Percentiles rank a stretch among this genome's conserved stretches.
These are phyloP conservation scores for Bremia lactucae DNA, from an alignment of 352 stramenopile genomes.

Conservation along the genomic window DNA sequence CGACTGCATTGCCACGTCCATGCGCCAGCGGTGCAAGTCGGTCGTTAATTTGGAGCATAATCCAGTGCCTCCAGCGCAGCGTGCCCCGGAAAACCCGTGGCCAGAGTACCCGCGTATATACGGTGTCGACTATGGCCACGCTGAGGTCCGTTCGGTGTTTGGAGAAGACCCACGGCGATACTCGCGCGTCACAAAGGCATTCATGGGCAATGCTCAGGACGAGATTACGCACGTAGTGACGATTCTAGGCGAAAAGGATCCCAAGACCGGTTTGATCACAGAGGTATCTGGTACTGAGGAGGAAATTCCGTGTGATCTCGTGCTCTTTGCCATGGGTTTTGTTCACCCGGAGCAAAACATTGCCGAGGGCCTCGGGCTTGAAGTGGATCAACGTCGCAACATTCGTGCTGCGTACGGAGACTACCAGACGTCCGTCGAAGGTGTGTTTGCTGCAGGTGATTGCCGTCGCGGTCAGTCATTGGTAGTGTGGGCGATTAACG, in stretches of 20 bases:
- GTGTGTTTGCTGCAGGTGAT: conserved; percentile 95
- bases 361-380: conserved; percentile 78
- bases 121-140: conserved; percentile 96
- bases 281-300: conserved; percentile 83
- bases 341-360: conserved; percentile 89
- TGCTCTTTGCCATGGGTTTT: conserved; percentile 97
- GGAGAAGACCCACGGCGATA: conserved; percentile 85
- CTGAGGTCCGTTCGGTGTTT: conserved; percentile 89
- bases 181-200: conserved; percentile 60
- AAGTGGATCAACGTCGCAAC: conserved; percentile 92
- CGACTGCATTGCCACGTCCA: conserved; percentile 97
- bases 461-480: conserved; percentile 94
- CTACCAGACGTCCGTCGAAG: conserved; percentile 90
- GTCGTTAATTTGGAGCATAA: conserved; percentile 96
- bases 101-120: conserved; percentile 96
- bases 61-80: conserved; percentile 81
- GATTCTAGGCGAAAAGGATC: conserved; percentile 38
- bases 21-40: conserved; percentile 94
- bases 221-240: conserved; percentile 75
- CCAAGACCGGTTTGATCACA: conserved; percentile 61
- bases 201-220: conserved; percentile 63
- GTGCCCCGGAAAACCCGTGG: conserved; percentile 93
- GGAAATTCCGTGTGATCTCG: conserved; percentile 90
- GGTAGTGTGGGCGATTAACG: conserved; percentile 97
- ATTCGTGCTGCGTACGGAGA: conserved; percentile 89